Base-by-base conservation (phyloP, 1,284 basidiomycete species). In the Omphalotus olearius region DNA sequence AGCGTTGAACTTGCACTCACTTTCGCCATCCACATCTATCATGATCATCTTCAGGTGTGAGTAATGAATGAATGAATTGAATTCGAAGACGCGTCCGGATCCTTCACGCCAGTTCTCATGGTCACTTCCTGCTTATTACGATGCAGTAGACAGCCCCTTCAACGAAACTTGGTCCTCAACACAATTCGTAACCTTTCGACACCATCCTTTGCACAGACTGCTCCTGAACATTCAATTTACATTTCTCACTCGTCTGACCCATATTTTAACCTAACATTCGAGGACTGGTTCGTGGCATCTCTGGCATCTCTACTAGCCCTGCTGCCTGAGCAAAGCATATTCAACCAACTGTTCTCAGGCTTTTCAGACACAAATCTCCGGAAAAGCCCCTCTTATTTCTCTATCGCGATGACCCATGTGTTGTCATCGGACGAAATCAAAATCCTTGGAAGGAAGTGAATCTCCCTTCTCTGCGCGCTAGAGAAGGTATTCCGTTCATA, bases 381-480 rank as follows among this genome's bases (percentile, higher is more conserved):
- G 69, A 81, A 10, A 69, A 79, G 38, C 91, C 92, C 1, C 73
- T 96, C 28, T 76, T 98, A 23, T 79, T 98, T 49, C 69, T 99
- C 49, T 99, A 98, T 66, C 83, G 92, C 45, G 93, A 99, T 66
- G 67, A 72, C 0, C 92, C 94, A 1, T 96, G 94, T 62, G 91
- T 99, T 13, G 82, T 99, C 42, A 92, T 99, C 52, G 97, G 97
- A 0, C 78, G 96, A 47, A 97, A 98, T 66, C 96, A 99, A 75
- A 98, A 98, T 62, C 93, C 94, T 17, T 99, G 96, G 96, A 95
- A 92, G 65, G 97, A 99, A 68, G 85, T 95, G 54, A 95, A 97
- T 61, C 73, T 90, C 43, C 61, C 65, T 2, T 71, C 78, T 6
- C 74, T 90, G 9, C 51, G 54, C 6, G 42, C 40, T 23, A 60